A percentile compares a stretch with the other conserved stretches of the same genome.
phyloP scores from a whole-genome alignment of 805 yeast species.

The Teunomyces kruisii region DNA sequence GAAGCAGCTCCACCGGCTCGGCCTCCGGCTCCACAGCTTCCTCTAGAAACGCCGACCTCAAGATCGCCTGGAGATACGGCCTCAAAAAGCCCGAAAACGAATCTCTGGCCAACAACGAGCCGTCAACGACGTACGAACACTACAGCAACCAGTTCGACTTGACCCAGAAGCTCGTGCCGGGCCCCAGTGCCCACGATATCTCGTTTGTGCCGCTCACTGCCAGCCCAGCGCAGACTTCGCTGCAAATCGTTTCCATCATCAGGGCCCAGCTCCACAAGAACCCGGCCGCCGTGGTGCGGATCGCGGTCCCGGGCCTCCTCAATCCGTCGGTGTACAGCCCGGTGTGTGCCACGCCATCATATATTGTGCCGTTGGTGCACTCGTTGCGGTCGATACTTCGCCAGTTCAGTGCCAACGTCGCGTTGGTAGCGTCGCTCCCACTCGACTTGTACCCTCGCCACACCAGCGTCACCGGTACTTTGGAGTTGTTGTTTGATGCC shows the following conservation, averaged over 20 bases:
- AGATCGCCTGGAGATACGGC: slow-evolving; percentile 95
- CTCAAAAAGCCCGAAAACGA: slow-evolving; percentile 25
- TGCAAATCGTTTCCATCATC: slow-evolving; percentile 44
- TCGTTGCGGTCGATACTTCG: slow-evolving; percentile 55
- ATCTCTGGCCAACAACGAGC: not conserved
- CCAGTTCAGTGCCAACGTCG: slow-evolving; percentile 44
- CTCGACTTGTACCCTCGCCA: slow-evolving; percentile 64
- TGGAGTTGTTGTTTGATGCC: slow-evolving; percentile 63
- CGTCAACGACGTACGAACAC: slow-evolving; percentile 44
- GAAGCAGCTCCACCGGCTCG: too few species aligned
- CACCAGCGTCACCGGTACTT: slow-evolving; percentile 43
- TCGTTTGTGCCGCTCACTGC: slow-evolving; percentile 47
- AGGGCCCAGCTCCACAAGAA: slow-evolving; percentile 36
- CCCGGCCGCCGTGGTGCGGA: slow-evolving; percentile 52
- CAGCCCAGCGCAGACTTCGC: slow-evolving; percentile 19
- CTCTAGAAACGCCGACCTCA: slow-evolving; percentile 54
- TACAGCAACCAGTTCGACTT: slow-evolving; percentile 74
- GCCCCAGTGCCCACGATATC: slow-evolving; percentile 62
- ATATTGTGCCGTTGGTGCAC: slow-evolving; percentile 61
- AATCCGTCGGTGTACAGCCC: slow-evolving; percentile 76
- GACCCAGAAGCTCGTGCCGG: slow-evolving; percentile 66
- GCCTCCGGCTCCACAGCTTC: too few species aligned
- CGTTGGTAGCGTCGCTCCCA: slow-evolving; percentile 57
- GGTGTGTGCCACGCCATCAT: slow-evolving; percentile 40
- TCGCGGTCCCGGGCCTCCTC: slow-evolving; percentile 73